Evolutionary conservation across 2,329 filamentous ascomycete genomes (phyloP), one percentile per base, ranked within the genome.

Genomic region (Simplicillium sp.): DNA sequence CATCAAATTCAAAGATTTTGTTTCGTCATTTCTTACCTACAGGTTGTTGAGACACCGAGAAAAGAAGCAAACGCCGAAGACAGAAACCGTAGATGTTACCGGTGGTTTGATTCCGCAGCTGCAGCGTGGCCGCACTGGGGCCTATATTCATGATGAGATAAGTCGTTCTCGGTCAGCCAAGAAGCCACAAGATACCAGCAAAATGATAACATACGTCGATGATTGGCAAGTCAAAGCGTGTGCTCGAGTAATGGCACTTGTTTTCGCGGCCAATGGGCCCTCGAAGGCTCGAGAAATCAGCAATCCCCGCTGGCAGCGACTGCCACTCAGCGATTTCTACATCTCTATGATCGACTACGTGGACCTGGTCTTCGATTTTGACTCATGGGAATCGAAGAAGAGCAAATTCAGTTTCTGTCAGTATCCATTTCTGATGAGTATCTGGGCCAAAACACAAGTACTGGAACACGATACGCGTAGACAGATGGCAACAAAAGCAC

Each of bases 151-250:
- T 54, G 84, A 86, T 29, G 85, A 85, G n/a, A 70, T 94, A 14
- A 81, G 73, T 15, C 59, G 70, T 35, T 61, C 67, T 15, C 62
- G 67, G 29, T 53, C 67, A 3, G 62, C 67, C 11, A 79, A 75
- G 54, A 77, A 73, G 53, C 58, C 66, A 15, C 75, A 75, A 40
- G 71, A 75, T 28, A 67, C 70, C 25, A 61, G 70, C 7, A 76
- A 75, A 49, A 68, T 68, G 46, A 70, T 79, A 2, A 63, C 78
- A 0, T 94, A 92, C 56, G 71, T 73, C 15, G 85, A 90, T 44
- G 89, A 95, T 54, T 96, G 89, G 89, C 88, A 95, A 59, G 77
- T 94, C 42, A 84, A 80, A 56, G 85, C 85, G 11, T 84, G 84
- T 7, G 82, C 87, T 3, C 80, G 82, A 49, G 78, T 94, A 3